Percentiles rank a stretch among this genome's conserved stretches.
Evolutionary conservation across 169 alveolate species (phyloP).

Genomic region (Plasmodium knowlesi): DNA sequence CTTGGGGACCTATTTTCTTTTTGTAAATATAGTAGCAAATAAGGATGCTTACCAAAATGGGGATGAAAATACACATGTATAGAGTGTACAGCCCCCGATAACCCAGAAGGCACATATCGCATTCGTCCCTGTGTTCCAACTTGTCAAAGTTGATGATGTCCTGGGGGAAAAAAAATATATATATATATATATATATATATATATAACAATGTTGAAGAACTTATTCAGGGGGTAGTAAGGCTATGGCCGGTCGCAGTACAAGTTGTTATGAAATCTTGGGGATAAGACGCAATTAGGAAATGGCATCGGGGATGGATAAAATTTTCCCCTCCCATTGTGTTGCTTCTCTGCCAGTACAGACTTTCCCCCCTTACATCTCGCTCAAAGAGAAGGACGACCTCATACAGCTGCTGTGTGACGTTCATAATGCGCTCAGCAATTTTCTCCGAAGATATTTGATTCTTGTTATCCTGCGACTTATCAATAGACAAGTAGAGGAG

Average conservation of each 20-base stretch:
- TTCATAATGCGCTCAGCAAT: slow-evolving; percentile 51
- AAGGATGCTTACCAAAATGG: slow-evolving; percentile 40
- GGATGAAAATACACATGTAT: slow-evolving; percentile 51
- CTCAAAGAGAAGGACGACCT: slow-evolving; percentile 43
- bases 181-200: not conserved
- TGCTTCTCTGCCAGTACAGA: not conserved
- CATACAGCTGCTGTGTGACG: not conserved
- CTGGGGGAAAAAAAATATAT: slow-evolving; percentile 13
- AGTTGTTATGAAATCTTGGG: not conserved
- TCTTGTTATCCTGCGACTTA: slow-evolving; percentile 20
- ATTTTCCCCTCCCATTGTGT: too few relatives aligned
- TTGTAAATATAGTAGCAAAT: slow-evolving; percentile 37
- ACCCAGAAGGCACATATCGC: slow-evolving; percentile 60
- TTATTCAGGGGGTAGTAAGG: not conserved
- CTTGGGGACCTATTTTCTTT: not conserved
- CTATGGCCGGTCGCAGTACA: not conserved
- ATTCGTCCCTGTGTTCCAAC: slow-evolving; percentile 18
- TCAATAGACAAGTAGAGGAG: slow-evolving; percentile 47
- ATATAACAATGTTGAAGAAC: not conserved
- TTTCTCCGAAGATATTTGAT: slow-evolving; percentile 27
- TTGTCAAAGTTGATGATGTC: slow-evolving; percentile 35
- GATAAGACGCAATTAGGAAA: too few relatives aligned
- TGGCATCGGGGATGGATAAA: too few relatives aligned
- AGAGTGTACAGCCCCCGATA: slow-evolving; percentile 58
- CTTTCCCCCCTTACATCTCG: slow-evolving; percentile 15